These are phyloP conservation scores for Chlamydomonas sp. DNA, from an alignment of 139 green algal genomes.

Conservation along the genomic window DNA sequence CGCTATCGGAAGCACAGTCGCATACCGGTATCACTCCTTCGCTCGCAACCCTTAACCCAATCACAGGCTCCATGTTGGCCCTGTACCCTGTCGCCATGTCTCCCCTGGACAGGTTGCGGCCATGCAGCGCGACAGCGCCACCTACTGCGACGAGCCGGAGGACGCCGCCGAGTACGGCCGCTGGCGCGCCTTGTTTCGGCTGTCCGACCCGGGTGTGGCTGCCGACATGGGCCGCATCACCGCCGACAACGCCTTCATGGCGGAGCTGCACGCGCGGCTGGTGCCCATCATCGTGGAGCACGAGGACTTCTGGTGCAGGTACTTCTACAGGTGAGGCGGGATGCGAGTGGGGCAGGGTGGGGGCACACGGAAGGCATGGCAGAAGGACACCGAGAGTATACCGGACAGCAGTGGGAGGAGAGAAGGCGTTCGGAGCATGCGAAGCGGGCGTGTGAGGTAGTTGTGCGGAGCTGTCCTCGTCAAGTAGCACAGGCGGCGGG, in stretches of 20 bases:
- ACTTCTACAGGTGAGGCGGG: slow-evolving; percentile 87
- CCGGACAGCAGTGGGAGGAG: neutral
- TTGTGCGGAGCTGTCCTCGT: no score
- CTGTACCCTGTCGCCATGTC: neutral
- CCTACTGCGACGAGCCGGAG: slow-evolving; percentile 96
- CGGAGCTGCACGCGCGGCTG: slow-evolving; percentile 83
- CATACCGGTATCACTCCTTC: no score
- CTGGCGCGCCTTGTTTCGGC: slow-evolving; percentile 65
- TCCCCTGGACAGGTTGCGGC: slow-evolving; percentile 52
- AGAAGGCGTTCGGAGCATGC: neutral
- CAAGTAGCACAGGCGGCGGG: no score
- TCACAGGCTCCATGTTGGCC: no score
- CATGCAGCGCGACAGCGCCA: slow-evolving; percentile 92
- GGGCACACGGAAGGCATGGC: neutral
- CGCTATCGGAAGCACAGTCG: no score
- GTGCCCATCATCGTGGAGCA: slow-evolving; percentile 93
- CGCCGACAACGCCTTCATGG: slow-evolving; percentile 78
- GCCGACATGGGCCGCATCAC: slow-evolving; percentile 67
- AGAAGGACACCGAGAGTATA: no score
- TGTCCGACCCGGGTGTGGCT: slow-evolving; percentile 46
- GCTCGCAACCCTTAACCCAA: no score
- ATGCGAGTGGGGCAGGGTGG: neutral
- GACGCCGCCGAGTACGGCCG: slow-evolving; percentile 77
- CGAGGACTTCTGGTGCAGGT: slow-evolving; percentile 93
- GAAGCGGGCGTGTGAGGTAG: no score